phyloP scores from a whole-genome alignment of 2,329 filamentous ascomycete genomes.

The Orbilia ellipsospora region DNA sequence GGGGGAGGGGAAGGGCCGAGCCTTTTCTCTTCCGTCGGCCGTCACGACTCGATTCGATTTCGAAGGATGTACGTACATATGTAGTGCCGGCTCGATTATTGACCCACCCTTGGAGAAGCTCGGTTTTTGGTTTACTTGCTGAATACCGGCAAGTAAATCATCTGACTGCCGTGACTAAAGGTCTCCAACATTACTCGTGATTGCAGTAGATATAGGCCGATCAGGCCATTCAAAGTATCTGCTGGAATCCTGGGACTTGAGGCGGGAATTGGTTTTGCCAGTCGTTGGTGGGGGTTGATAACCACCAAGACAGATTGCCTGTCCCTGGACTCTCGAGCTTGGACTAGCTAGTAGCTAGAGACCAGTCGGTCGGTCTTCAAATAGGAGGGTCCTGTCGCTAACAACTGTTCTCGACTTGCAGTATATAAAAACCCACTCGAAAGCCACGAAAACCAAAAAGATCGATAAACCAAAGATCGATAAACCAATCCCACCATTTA shows the following conservation, averaged over 20 bases:
- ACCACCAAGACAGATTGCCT: slow-evolving; percentile 6
- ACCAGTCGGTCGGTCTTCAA: slow-evolving; percentile 21
- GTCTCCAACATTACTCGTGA: slow-evolving; percentile 7
- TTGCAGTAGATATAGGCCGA: slow-evolving; percentile 5
- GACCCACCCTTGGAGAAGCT: slow-evolving; percentile 8
- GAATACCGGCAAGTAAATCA: slow-evolving; percentile 9
- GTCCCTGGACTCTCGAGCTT: slow-evolving; percentile 18
- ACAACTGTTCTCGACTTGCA: slow-evolving; percentile 26
- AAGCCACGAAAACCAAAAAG: slow-evolving; percentile 36
- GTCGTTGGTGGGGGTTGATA: slow-evolving; percentile 21
- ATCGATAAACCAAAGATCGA: slow-evolving; percentile 17
- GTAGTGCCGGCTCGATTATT: slow-evolving; percentile 19
- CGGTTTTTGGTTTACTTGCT: slow-evolving; percentile 1
- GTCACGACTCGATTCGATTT: slow-evolving; percentile 20
- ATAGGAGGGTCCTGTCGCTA: slow-evolving; percentile 34
- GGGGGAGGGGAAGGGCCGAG: slow-evolving; percentile 36
- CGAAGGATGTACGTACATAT: slow-evolving; percentile 24
- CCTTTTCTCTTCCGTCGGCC: slow-evolving; percentile 29
- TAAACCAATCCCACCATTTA: slow-evolving; percentile 23
- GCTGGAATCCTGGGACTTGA: neutral
- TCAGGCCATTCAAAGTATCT: slow-evolving; percentile 39
- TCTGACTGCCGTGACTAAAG: slow-evolving; percentile 14
- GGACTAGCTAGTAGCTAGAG: slow-evolving; percentile 1
- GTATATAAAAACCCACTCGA: slow-evolving; percentile 33
- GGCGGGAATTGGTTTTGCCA: slow-evolving; percentile 10